A percentile compares a stretch with the other conserved stretches of the same genome.
Conservation (phyloP, 352 stramenopile species). For the Globisporangium uncinulatum region DNA sequence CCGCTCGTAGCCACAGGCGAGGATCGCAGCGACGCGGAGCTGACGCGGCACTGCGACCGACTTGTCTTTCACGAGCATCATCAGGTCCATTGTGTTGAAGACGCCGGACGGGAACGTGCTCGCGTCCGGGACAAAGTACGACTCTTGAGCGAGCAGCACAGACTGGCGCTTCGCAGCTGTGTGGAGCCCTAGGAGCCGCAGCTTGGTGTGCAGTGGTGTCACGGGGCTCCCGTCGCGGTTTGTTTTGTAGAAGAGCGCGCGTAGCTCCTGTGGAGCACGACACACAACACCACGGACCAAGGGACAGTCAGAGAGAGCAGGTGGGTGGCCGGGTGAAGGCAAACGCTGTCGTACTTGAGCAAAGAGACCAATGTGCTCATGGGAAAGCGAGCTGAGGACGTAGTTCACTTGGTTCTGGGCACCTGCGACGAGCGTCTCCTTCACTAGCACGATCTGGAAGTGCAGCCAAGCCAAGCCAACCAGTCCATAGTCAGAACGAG, state of each 20-base stretch:
- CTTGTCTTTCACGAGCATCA: constrained; percentile 80
- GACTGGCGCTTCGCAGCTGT: constrained; percentile 65
- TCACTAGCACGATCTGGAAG: constrained; percentile 64
- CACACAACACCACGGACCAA: background rate
- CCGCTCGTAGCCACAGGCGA: constrained; percentile 74
- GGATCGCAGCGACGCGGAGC: constrained; percentile 64
- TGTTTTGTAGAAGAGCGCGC: constrained; percentile 69
- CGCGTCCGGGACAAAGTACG: constrained; percentile 49
- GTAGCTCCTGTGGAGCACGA: constrained; percentile 47
- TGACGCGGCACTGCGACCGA: constrained; percentile 45
- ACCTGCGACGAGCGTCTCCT: constrained; percentile 67
- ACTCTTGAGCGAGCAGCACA: constrained; percentile 55
- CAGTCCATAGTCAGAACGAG: background rate
- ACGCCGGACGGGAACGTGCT: constrained; percentile 49
- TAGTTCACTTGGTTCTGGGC: constrained; percentile 86
- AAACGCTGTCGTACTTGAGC: constrained; percentile 30
- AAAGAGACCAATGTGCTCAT: constrained; percentile 72
- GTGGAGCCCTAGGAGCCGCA: constrained; percentile 68
- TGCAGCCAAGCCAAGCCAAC: too few relatives aligned
- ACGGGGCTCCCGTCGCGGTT: constrained; percentile 28
- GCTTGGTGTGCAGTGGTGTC: constrained; percentile 66
- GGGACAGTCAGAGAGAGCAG: background rate
- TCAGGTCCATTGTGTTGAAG: constrained; percentile 80
- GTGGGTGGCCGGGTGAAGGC: background rate
- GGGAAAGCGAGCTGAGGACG: constrained; percentile 71